A percentile compares a stretch with the other conserved stretches of the same genome.
These are phyloP conservation scores for Avena eriantha DNA, from an alignment of 176 grass and related monocot species.

Conservation along the genomic window DNA sequence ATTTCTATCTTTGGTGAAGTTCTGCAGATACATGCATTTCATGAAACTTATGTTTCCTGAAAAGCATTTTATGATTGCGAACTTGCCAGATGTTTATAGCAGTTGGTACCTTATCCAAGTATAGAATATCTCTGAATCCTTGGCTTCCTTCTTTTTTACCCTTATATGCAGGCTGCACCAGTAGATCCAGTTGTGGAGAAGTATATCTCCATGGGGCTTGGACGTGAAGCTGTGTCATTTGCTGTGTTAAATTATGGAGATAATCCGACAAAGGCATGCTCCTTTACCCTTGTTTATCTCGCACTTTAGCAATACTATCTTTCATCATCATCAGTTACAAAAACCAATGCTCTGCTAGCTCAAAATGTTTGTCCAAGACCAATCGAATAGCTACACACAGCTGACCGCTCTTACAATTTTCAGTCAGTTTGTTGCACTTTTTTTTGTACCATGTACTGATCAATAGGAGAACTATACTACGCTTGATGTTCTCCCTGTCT, in stretches of 20 bases:
- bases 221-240: conserved; percentile 87
- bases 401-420: background rate
- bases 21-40: background rate
- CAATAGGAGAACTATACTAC: background rate
- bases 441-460: background rate
- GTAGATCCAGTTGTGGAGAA: conserved; percentile 88
- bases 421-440: background rate
- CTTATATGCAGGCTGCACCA: conserved; percentile 62
- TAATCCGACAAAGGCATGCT: conserved; percentile 70
- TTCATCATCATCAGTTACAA: conserved; percentile 7
- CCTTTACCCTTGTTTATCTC: background rate
- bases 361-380: background rate
- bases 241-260: conserved; percentile 94
- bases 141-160: conserved; percentile 4
- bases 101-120: background rate
- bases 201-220: conserved; percentile 77
- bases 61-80: background rate
- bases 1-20: background rate
- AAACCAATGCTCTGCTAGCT: background rate
- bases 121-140: background rate
- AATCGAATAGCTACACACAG: background rate
- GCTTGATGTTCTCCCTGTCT: background rate
- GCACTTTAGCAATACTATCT: conserved; percentile 3
- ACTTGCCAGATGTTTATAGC: background rate
- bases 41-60: background rate